Percentiles rank a stretch among this genome's conserved stretches.
Conservation (phyloP, 129 eudicot species). For the Cynara cardunculus region DNA sequence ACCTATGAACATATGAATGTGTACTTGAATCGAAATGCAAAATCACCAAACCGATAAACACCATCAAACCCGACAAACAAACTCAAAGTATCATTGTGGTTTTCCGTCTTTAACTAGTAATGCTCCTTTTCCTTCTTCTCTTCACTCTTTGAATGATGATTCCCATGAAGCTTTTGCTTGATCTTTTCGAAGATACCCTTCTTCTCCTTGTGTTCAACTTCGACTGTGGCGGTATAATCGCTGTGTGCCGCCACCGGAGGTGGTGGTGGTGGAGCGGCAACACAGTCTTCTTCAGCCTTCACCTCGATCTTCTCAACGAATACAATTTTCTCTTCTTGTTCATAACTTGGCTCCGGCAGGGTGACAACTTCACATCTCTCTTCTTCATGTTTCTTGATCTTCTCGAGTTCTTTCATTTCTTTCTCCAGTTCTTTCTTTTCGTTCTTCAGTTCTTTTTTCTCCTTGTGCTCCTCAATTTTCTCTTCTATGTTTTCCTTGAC, state of each 20-base stretch:
- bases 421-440: conserved; percentile 27
- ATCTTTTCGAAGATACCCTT: conserved; percentile 37
- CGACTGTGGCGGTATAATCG: conserved; percentile 7
- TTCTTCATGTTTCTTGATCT: conserved; percentile 11
- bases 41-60: neutral
- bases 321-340: conserved; percentile 14
- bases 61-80: conserved; percentile 11
- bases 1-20: conserved; percentile 23
- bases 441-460: conserved; percentile 8
- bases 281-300: conserved; percentile 23
- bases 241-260: conserved; percentile 15
- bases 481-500: conserved; percentile 4
- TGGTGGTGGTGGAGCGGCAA: conserved; percentile 18
- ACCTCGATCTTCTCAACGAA: conserved; percentile 11
- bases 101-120: conserved; percentile 9
- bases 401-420: conserved; percentile 27
- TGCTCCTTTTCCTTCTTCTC: conserved; percentile 35
- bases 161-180: conserved; percentile 27
- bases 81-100: neutral
- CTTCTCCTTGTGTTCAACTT: conserved; percentile 35
- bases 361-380: conserved; percentile 7
- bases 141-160: conserved; percentile 35
- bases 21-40: conserved; percentile 6
- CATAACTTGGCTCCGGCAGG: conserved; percentile 12
- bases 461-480: conserved; percentile 15